phyloP scores from a whole-genome alignment of 805 yeast species.

The Yarrowia sp. region DNA sequence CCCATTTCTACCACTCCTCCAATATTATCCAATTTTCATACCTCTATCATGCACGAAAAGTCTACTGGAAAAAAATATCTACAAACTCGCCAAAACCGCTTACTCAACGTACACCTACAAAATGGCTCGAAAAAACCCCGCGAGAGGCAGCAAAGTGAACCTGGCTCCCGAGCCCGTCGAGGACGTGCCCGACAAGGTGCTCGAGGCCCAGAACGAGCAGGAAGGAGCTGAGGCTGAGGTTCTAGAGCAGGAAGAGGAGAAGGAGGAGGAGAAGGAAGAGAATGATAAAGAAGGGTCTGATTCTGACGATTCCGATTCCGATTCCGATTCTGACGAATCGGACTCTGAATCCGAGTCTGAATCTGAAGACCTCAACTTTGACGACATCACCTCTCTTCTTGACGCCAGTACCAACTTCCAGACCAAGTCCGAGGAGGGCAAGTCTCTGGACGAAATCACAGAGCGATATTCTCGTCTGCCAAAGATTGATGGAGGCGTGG shows the following conservation, averaged over 20 bases:
- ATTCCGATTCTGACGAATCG: background rate
- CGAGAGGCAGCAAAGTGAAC: background rate
- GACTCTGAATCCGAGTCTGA: background rate
- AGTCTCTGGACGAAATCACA: background rate
- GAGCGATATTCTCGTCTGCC: background rate
- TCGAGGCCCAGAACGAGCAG: background rate
- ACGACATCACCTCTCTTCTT: background rate
- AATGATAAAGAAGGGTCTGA: background rate
- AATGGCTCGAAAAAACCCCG: constrained; percentile 22
- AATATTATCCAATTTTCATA: background rate
- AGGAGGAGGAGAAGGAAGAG: background rate
- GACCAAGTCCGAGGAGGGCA: background rate
- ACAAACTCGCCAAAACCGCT: background rate
- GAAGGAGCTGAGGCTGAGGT: background rate
- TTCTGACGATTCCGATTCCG: background rate
- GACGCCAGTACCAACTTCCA: constrained; percentile 5
- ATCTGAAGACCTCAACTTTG: background rate
- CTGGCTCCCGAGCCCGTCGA: background rate
- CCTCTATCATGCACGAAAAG: background rate
- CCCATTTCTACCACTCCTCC: background rate
- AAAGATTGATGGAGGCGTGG: background rate
- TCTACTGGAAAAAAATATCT: constrained; percentile 1
- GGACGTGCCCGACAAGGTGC: background rate
- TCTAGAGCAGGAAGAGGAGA: background rate
- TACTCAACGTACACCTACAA: background rate